Base-by-base conservation (phyloP, 371 early-diverging fungal species). In the Zancudomyces culisetae region DNA sequence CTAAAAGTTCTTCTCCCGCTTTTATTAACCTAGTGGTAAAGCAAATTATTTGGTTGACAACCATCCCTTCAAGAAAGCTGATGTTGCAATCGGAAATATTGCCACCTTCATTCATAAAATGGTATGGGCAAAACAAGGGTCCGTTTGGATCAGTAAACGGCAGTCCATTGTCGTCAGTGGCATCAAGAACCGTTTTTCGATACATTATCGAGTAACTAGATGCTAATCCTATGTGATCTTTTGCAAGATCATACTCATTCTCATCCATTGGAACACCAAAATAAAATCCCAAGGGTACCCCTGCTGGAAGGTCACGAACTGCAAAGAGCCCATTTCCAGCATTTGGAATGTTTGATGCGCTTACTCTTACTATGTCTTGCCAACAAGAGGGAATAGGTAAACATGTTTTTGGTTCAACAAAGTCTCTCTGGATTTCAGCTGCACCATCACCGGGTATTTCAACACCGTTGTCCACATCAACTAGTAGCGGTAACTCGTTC, bases 251-350 rank as follows among this genome's bases (percentile, higher is more conserved):
- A 59, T 84, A 90, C 54, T 88, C 88, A 56, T 84, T 81, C 53
- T 86, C 86, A 2, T 83, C 81, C 83, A 85, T 87, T 3, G 90
- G 90, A 2, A 89, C 87, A 3, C 90, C 90, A 64, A 90, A 90
- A 57, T 90, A 90, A 56, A 88, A 90, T 1, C 90, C 90, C 1
- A 90, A 60, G 0, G 83, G 78, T 2, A 77, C 78, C 21, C 76
- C 71, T 8, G 61, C 65, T 3, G 89, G 90, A 2, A 90, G 55
- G 29, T 72, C 69, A 12, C 80, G 73, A 43, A 61, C 70, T 1
- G 90, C 90, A 67, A 87, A 85, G 2, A 87, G 49, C 0, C 89
- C 89, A 27, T 73, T 71, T 22, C 87, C 87, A 1, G 77, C 71
- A 43, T 73, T 74, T 13, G 77, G 74, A 39, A 83, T 78, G 13